phyloP scores from a whole-genome alignment of 768 basidiomycete species.

The Hygrophorus pudorinus region DNA sequence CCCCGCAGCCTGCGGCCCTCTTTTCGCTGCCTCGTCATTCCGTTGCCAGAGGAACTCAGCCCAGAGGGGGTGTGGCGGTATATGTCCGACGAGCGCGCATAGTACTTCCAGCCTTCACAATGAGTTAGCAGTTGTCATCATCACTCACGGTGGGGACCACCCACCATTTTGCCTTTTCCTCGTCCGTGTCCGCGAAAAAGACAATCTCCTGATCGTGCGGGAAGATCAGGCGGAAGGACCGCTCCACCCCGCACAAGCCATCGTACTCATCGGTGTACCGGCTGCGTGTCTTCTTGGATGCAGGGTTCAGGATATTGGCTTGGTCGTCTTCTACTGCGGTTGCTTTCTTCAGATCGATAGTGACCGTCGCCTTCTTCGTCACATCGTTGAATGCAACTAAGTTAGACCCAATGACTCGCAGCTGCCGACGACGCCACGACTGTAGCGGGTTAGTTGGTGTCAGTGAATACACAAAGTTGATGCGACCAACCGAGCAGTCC shows the following conservation, averaged over 20 bases:
- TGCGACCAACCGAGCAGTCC: constrained; percentile 68
- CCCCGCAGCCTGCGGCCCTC: neutral
- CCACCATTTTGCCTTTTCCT: constrained; percentile 82
- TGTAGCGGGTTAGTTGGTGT: constrained; percentile 18
- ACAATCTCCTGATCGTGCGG: constrained; percentile 66
- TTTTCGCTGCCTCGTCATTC: constrained; percentile 35
- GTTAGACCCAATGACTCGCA: constrained; percentile 79
- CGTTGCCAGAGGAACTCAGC: constrained; percentile 85
- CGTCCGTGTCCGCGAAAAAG: constrained; percentile 88
- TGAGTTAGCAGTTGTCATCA: neutral
- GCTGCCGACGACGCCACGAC: constrained; percentile 77
- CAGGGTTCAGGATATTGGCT: constrained; percentile 35
- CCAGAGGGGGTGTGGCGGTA: constrained; percentile 91
- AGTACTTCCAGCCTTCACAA: constrained; percentile 72
- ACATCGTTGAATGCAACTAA: constrained; percentile 89
- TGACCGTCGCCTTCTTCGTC: constrained; percentile 81
- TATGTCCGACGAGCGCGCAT: constrained; percentile 74
- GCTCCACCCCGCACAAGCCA: constrained; percentile 58
- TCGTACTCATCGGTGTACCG: constrained; percentile 44
- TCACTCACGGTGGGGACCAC: constrained; percentile 14
- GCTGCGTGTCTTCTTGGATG: constrained; percentile 27
- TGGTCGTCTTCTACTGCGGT: constrained; percentile 70
- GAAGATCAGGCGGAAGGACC: constrained; percentile 81
- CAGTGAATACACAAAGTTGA: constrained; percentile 1
- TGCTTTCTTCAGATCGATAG: constrained; percentile 86